Percentiles rank a stretch among this genome's conserved stretches.
Conservation (phyloP, 441 rosid species). For the Melastoma candidum region DNA sequence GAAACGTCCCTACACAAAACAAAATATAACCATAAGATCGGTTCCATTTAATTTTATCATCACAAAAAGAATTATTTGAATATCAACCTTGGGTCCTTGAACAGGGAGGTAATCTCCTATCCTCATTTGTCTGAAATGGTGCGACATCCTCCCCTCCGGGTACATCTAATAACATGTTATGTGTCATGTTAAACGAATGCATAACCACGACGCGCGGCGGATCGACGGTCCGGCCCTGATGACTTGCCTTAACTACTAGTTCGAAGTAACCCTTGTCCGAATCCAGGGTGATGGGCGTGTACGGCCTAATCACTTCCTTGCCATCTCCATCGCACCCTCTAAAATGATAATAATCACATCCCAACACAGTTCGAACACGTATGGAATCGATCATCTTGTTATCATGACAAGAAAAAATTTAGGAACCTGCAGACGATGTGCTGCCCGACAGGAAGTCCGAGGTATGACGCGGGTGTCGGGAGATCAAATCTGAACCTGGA, state of each 20-base stretch:
- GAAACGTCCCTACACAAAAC: conserved; percentile 14
- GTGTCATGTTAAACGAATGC: neutral
- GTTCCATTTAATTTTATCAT: neutral
- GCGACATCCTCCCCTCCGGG: conserved; percentile 20
- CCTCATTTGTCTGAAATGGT: conserved; percentile 17
- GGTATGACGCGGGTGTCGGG: conserved; percentile 14
- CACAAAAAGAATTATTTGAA: neutral
- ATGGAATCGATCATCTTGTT: neutral
- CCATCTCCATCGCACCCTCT: neutral
- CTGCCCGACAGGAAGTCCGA: conserved; percentile 10
- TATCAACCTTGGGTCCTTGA: conserved; percentile 13
- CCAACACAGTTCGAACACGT: neutral
- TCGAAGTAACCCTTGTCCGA: conserved; percentile 17
- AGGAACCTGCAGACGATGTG: conserved; percentile 7
- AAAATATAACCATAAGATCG: neutral
- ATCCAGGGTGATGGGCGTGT: conserved; percentile 18
- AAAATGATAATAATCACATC: no score
- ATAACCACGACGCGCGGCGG: no score
- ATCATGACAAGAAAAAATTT: neutral
- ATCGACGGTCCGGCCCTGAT: no score
- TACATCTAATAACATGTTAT: conserved; percentile 9
- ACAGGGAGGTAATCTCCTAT: conserved; percentile 13
- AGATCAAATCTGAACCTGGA: conserved; percentile 12
- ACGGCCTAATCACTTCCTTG: conserved; percentile 13
- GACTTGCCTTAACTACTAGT: conserved; percentile 10